Evolutionary conservation across 331 rosid genomes (phyloP), one percentile per base, ranked within the genome.

Genomic region (Erythrophleum ivorense): DNA sequence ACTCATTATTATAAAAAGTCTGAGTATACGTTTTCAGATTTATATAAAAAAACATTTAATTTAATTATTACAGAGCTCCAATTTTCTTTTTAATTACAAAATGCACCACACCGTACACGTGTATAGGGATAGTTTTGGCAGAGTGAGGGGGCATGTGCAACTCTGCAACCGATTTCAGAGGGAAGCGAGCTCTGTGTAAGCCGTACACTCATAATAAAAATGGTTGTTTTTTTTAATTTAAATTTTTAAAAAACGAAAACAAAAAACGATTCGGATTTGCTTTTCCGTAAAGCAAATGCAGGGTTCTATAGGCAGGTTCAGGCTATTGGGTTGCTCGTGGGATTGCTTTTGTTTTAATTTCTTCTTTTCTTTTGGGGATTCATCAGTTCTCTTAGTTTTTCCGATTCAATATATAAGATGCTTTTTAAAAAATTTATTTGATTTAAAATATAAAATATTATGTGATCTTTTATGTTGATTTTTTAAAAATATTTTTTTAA

Each of bases 221-320:
- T 18, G n/a, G n/a, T n/a, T n/a, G n/a, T 1, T 46, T 46, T 41
- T 41, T 36, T 4, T 36, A 36, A 36, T 36, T 36, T 36, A 36
- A 0, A 36, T 24, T 24, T 24, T 6, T 41, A 41, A 4, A 3
- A 52, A 14, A 31, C 6, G n/a, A 13, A 16, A 75, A 24, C 19
- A 21, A 77, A 79, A 79, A 67, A 19, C 4, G 33, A 41, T 69
- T 45, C 31, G 57, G n/a, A 45, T 60, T 78, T 62, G 58, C 83
- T 80, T 83, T 86, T 59, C 49, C 41, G 18, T 64, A 58, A 54
- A 58, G 76, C 73, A 49, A 67, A 40, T 77, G 36, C 75, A 3
- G 7, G 3, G 16, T 52, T n/a, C 45, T 5, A 9, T 2, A 1
- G 72, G 9, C 71, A 36, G 71, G 21, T 38, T 65, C 71, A 38